Evolutionary conservation across 192 early-diverging fungal species (phyloP), one percentile per base, ranked within the genome.

Genomic region (Coemansia sp.): DNA sequence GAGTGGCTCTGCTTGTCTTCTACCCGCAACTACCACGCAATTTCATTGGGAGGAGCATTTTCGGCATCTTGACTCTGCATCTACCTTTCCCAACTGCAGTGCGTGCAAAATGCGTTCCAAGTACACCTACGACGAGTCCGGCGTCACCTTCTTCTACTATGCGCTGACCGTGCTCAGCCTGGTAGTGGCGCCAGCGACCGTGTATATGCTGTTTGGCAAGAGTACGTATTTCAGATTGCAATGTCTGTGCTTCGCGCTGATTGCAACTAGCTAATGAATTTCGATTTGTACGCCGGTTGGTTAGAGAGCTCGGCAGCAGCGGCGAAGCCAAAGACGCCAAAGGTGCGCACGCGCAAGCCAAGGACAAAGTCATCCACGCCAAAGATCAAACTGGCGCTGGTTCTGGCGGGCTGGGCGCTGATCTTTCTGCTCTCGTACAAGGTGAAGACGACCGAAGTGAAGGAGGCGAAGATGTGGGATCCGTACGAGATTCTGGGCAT

Each of bases 71-170:
- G 5, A 9, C 30, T 50, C 48, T 50, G 48, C 48, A 50, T 50
- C 31, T 35, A 31, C 34, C 35, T 20, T 27, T 21, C 27, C 36
- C 19, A 38, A 38, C 48, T 59, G 56, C 55, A 65, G 52, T 46
- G 56, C 36, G 34, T 31, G 38, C n/a, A 58, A 43, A 59, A 84
- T 83, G 85, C 81, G 81, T 48, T 60, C 64, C 44, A 83, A 91
- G 65, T 97, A 97, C 82, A 84, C 80, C 44, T 98, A 96, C 66
- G 95, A 98, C 75, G 91, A 94, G 68, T 82, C 85, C 59, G 95
- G 95, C 23, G 87, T 90, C 55, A 91, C 88, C 58, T 98, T 97
- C 81, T 86, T 89, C 75, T 95, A 91, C 81, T 98, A 94, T 77
- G 75, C 94, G 22, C 59, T 95, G 53, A 87, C 94, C 2, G 69